These are phyloP conservation scores for Penicillium steckii DNA, from an alignment of 495 filamentous ascomycete genomes.

Conservation along the genomic window DNA sequence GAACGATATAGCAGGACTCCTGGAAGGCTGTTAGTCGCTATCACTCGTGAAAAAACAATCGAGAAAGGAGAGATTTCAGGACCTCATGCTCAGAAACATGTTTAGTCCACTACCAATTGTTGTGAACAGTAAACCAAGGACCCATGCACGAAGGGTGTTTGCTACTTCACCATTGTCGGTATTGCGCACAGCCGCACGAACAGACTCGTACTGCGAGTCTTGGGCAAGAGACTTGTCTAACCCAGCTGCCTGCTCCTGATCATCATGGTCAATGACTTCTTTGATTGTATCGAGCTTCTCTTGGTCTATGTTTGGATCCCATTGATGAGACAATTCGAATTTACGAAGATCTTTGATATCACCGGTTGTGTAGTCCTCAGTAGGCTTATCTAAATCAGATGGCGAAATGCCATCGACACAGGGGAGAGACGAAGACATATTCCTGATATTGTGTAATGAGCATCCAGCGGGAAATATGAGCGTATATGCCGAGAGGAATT, in stretches of 20 bases:
- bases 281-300: constrained; percentile 19
- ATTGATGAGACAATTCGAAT: constrained; percentile 14
- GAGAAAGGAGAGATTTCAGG: background rate
- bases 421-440: background rate
- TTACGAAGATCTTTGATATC: constrained; percentile 10
- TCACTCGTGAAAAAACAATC: background rate
- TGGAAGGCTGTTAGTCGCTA: background rate
- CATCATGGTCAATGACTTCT: constrained; percentile 6
- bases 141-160: constrained; percentile 20
- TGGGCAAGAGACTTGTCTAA: constrained; percentile 12
- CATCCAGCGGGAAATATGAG: too few species aligned
- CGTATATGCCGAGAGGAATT: too few species aligned
- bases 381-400: background rate
- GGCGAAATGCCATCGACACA: background rate
- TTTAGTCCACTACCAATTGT: constrained; percentile 20
- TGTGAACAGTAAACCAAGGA: constrained; percentile 19
- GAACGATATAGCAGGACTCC: constrained; percentile 49
- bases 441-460: background rate
- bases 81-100: constrained; percentile 27
- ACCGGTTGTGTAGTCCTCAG: background rate
- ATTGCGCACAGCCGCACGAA: constrained; percentile 21
- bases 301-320: constrained; percentile 21
- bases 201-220: constrained; percentile 22
- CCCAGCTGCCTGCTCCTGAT: constrained; percentile 19
- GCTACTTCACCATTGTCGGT: constrained; percentile 18